Conservation (phyloP, 768 basidiomycete species). For the Rubroboletus satanas region DNA sequence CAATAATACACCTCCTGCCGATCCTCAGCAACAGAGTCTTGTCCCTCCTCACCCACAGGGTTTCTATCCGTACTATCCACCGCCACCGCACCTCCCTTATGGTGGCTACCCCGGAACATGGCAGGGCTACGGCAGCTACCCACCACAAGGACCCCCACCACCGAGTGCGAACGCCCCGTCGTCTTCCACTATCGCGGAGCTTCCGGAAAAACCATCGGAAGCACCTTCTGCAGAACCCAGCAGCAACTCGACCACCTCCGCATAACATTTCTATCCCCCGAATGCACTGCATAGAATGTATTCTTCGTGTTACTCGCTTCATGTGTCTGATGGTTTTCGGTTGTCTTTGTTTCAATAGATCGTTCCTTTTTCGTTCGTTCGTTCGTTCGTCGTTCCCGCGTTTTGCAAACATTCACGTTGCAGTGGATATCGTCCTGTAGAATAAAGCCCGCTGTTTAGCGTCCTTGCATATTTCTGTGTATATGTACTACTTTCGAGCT, state of each 20-base stretch:
- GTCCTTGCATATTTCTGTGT: conserved; percentile 26
- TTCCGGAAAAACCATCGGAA: conserved; percentile 27
- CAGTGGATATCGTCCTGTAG: conserved; percentile 23
- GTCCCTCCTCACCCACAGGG: conserved; percentile 18
- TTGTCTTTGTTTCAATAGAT: conserved; percentile 28
- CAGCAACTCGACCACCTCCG: conserved; percentile 14
- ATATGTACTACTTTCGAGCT: conserved; percentile 25
- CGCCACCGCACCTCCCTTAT: conserved; percentile 26
- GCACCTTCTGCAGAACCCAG: conserved; percentile 14
- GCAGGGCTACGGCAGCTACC: conserved; percentile 31
- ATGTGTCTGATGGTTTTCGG: conserved; percentile 11
- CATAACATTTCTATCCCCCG: conserved; percentile 15
- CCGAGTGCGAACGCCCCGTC: conserved; percentile 13
- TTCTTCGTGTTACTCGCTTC: conserved; percentile 14
- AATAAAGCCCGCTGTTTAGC: conserved; percentile 17
- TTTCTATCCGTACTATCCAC: conserved; percentile 34
- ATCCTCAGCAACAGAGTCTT: conserved; percentile 26
- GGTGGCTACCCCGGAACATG: conserved; percentile 29
- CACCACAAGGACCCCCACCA: conserved; percentile 26
- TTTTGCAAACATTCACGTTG: conserved; percentile 4
- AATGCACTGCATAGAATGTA: conserved; percentile 26
- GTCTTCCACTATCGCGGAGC: conserved; percentile 13
- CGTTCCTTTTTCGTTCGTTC: conserved; percentile 6
- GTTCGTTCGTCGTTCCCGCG: neutral
- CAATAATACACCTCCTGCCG: conserved; percentile 16